Base-by-base conservation (phyloP, 2,329 filamentous ascomycete species). In the Pochonia chlamydosporia region DNA sequence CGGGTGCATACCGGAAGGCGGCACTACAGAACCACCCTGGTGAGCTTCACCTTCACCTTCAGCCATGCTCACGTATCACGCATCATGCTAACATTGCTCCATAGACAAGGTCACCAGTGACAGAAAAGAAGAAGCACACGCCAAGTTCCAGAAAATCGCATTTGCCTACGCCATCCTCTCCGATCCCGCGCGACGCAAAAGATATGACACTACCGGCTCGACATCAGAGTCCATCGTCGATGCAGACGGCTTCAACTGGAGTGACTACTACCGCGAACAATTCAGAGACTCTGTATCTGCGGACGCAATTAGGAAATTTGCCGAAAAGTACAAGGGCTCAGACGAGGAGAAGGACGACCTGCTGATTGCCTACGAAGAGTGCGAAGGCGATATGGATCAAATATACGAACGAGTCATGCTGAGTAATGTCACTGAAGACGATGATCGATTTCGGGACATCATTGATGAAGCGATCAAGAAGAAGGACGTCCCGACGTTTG, bases 101-200 rank as follows among this genome's bases (percentile, higher is more conserved):
- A n/a, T 49, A 86, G 90, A 96, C 76, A 96, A 96, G 72, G 88
- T 83, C 4, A 56, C 80, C 14, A 73, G 79, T 1, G 75, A 82
- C 20, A 71, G 84, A 44, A 89, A 89, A 60, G 76, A 83, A 23
- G 71, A 77, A 36, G 92, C 93, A 2, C 85, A 96, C 57, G 74
- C 76, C 51, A 85, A 79, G 46, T 99, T 99, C 65, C 93, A 99
- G 67, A 76, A 86, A 56, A 83, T 99, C 56, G 92, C 92, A 21
- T 92, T 96, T 60, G 92, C 93, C 44, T 96, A 97, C 62, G 92
- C 90, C 28, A 81, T 99, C 43, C 86, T 99, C 30, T 96, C 89
- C 26, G 89, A 96, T 57, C 76, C 85, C 20, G 75, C 76, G 18
- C 82, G 93, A 45, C 87, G 93, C 56, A 82, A 83, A 57, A 87